phyloP scores from a whole-genome alignment of 2,329 filamentous ascomycete genomes.

The Apiospora sp. region DNA sequence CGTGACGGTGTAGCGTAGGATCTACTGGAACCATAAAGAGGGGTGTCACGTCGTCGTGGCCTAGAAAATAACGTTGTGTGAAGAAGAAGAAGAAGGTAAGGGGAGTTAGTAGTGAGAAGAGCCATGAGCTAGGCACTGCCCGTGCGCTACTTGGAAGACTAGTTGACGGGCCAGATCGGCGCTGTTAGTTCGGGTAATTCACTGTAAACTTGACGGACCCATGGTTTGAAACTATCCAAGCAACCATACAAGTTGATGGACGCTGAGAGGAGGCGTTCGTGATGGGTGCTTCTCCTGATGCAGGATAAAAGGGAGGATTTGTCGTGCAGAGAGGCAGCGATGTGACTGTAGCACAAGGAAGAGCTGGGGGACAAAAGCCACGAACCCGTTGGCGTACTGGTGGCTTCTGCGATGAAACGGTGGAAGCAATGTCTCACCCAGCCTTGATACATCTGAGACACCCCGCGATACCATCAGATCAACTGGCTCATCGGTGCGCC shows the following conservation, averaged over 20 bases:
- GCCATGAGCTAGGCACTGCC: neutral
- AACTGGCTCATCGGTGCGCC: neutral
- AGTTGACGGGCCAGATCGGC: neutral
- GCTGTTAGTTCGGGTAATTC: neutral
- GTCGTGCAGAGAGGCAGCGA: neutral
- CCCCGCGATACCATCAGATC: neutral
- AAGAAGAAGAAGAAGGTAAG: too few species aligned
- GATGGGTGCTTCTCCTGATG: neutral
- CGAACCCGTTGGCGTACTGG: neutral
- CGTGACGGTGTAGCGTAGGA: neutral
- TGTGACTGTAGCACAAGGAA: neutral
- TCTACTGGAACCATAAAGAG: neutral
- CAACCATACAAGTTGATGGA: neutral
- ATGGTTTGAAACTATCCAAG: neutral
- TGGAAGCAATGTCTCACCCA: neutral
- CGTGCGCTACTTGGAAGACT: too few species aligned
- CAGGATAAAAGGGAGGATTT: neutral
- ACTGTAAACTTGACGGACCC: neutral
- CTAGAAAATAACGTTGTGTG: neutral
- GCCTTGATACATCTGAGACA: neutral
- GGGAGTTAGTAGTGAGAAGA: neutral
- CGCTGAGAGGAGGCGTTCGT: neutral
- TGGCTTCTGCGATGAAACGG: constrained; percentile 7
- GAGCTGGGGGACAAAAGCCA: neutral
- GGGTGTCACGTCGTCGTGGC: neutral